Evolutionary conservation across 2,329 filamentous ascomycete species (phyloP).

Genomic region (Helicocarpus griseus): DNA sequence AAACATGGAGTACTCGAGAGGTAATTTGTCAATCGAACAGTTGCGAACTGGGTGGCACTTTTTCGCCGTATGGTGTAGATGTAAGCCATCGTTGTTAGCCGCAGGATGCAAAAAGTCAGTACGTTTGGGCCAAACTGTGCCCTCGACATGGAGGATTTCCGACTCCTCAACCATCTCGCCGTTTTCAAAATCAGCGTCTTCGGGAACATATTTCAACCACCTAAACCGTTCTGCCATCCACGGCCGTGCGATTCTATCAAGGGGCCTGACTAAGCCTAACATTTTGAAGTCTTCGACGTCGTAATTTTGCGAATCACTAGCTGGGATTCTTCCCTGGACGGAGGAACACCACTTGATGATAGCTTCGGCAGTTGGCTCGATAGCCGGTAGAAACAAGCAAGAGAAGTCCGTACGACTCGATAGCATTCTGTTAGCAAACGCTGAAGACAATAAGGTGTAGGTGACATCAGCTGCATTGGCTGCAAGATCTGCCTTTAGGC

Average conservation of each 20-base stretch:
- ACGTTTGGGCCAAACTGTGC: constrained; percentile 21
- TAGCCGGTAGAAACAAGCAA: constrained; percentile 16
- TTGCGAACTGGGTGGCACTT: constrained; percentile 11
- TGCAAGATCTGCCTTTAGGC: constrained; percentile 5
- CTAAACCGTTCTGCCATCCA: constrained; percentile 13
- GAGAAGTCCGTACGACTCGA: constrained; percentile 12
- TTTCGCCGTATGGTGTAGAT: constrained; percentile 15
- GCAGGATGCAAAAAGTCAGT: constrained; percentile 25
- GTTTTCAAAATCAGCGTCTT: constrained; percentile 5
- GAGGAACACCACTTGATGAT: constrained; percentile 15
- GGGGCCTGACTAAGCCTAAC: constrained; percentile 14
- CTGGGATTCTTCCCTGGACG: constrained; percentile 10
- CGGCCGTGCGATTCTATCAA: constrained; percentile 11
- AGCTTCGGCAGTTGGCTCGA: constrained; percentile 1
- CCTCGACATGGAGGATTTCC: constrained; percentile 18
- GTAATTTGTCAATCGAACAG: constrained; percentile 34
- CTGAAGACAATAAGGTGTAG: constrained; percentile 14
- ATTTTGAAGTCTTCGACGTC: constrained; percentile 4
- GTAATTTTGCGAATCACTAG: constrained; percentile 3
- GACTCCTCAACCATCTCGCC: background rate
- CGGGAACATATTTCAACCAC: constrained; percentile 8
- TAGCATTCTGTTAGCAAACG: constrained; percentile 14
- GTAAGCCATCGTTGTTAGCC: constrained; percentile 8
- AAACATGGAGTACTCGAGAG: constrained; percentile 37
- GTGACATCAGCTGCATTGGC: constrained; percentile 12